These are phyloP conservation scores for Arachnomyces sp. DNA, from an alignment of 2,329 filamentous ascomycete species.

Conservation along the genomic window DNA sequence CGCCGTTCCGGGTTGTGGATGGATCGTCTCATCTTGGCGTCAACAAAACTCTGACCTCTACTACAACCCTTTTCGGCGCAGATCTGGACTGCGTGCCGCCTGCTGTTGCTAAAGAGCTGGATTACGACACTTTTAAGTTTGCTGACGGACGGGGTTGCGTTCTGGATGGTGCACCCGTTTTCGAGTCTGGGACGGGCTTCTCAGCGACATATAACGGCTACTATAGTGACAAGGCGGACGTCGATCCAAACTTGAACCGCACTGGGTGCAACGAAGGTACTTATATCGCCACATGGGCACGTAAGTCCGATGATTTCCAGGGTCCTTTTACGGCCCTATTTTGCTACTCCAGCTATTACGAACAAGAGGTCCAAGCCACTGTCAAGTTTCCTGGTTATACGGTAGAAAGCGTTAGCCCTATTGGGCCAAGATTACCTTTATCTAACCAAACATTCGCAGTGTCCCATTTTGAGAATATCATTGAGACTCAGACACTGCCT, in stretches of 20 bases:
- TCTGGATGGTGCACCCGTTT: too few species aligned
- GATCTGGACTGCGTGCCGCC: constrained; percentile 3
- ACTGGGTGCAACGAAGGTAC: too few species aligned
- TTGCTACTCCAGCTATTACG: constrained; percentile 40
- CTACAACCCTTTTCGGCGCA: constrained; percentile 26
- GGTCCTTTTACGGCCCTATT: constrained; percentile 28
- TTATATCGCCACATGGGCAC: too few species aligned
- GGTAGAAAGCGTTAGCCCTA: constrained; percentile 15
- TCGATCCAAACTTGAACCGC: too few species aligned
- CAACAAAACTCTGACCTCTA: constrained; percentile 7
- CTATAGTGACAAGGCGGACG: too few species aligned
- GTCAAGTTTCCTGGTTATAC: constrained; percentile 22
- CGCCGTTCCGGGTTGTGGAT: constrained; percentile 5
- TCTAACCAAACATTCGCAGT: constrained; percentile 27
- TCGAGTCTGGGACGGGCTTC: too few species aligned
- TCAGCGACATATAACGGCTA: too few species aligned
- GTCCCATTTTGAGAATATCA: constrained; percentile 30
- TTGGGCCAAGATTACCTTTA: constrained; percentile 15
- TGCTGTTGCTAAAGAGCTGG: too few species aligned
- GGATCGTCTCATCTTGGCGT: not conserved
- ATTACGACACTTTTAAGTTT: too few species aligned
- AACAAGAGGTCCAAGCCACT: constrained; percentile 37
- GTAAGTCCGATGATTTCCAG: too few species aligned
- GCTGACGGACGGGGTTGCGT: constrained; percentile 3
- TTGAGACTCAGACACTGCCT: constrained; percentile 19